Evolutionary conservation across 2,329 filamentous ascomycete species (phyloP), one percentile per base, ranked within the genome.

Genomic region (Aureobasidium namibiae): DNA sequence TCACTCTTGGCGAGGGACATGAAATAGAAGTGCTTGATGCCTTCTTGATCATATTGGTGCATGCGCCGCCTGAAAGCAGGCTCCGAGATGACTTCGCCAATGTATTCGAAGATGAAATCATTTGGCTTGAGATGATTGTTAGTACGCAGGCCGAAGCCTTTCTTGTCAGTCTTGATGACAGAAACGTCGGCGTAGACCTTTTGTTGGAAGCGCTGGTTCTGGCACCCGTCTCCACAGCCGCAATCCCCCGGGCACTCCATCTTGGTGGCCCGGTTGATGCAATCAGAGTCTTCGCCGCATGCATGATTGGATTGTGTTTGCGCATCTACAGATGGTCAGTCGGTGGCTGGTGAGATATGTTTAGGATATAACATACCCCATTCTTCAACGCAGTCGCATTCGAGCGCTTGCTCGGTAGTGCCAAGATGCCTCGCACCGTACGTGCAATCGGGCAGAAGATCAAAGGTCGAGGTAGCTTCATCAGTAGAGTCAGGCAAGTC

Each of bases 1-100:
- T 97, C 94, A 68, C 86, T 89, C 73, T 95, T 95, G 70, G 85
- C 95, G 63, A 99, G 85, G 29, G 94, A 97, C 94, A 99, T 99
- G 78, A 99, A 99, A 75, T 99, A 99, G 73, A 99, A 99, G 75
- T 99, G 94, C 73, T 95, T 96, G 80, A 99, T 96, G 62, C 92
- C 92, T 72, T 97, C 90, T 49, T 94, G 83, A 70, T 96, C 91
- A 74, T 99, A 99, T 68, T 95, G 88, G 39, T 90, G 78, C 86
- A 95, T 96, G 62, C 94, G 90, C 61, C 86, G 85, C 59, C 91
- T 88, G 70, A 97, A 97, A 11, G 88, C 88, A 31, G 84, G 82
- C 74, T 99, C 92, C 67, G 95, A 92, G 71, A 99, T 96, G 66
- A 97, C 94, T 75, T 99, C 94, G 67, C 94, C 94, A 67, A 99